These are phyloP conservation scores for Kluyveromyces marxianus DNA, from an alignment of 1,139 yeast genomes.

Conservation along the genomic window DNA sequence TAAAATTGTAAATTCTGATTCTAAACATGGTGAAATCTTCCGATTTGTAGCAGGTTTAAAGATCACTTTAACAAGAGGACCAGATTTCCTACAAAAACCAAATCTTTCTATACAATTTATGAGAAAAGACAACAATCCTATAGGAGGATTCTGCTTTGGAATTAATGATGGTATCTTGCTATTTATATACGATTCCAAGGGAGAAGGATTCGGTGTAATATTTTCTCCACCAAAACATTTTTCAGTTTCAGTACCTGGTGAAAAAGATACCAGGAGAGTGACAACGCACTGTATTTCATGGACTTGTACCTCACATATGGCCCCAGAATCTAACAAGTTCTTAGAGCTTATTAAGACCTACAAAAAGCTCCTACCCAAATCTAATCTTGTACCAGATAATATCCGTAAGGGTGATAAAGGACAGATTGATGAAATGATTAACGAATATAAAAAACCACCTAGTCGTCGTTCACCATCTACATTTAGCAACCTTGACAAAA, in stretches of 20 bases:
- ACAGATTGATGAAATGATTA: not conserved
- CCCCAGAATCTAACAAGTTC: not conserved
- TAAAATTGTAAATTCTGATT: not conserved
- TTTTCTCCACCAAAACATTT: not conserved
- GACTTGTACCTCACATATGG: not conserved
- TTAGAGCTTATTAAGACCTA: not conserved
- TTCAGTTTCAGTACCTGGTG: not conserved
- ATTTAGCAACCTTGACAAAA: not conserved
- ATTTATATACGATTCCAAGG: slow-evolving; percentile 1
- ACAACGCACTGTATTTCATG: slow-evolving; percentile 1
- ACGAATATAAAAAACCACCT: not conserved
- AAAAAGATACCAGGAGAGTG: no score
- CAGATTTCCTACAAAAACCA: not conserved
- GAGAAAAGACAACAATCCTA: not conserved
- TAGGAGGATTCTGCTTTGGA: not conserved
- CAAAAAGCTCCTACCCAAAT: not conserved
- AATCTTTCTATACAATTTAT: not conserved
- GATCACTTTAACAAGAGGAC: not conserved
- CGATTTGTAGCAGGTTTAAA: not conserved
- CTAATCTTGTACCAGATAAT: not conserved
- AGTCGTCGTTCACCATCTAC: not conserved
- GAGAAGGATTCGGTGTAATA: slow-evolving; percentile 2
- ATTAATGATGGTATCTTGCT: not conserved
- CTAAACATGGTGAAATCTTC: not conserved
- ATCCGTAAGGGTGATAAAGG: not conserved